A percentile compares a stretch with the other conserved stretches of the same genome.
Evolutionary conservation across 2,329 filamentous ascomycete genomes (phyloP).

Genomic region (Colletotrichum euphorbiae): DNA sequence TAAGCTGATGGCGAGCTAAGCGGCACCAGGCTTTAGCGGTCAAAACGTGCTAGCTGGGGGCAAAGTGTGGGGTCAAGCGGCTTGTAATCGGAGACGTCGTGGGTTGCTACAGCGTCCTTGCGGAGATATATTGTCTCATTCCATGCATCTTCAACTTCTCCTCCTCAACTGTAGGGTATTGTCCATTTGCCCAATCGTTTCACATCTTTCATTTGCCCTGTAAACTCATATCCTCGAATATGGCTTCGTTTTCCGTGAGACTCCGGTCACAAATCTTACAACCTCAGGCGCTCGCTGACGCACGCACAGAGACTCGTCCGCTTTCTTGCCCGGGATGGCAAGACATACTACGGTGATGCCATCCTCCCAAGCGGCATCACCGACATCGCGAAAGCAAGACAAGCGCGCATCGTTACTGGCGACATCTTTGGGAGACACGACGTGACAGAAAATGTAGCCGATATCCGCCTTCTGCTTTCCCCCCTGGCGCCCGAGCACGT

Average conservation of each 20-base stretch:
- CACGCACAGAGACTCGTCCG: constrained; percentile 73
- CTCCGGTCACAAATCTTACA: background rate
- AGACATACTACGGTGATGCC: constrained; percentile 79
- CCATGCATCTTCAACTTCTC: background rate
- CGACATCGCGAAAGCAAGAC: constrained; percentile 70
- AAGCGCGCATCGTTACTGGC: constrained; percentile 72
- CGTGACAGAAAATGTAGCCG: constrained; percentile 71
- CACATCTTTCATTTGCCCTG: background rate
- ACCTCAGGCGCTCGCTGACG: constrained; percentile 18
- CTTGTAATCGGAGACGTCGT: constrained; percentile 13
- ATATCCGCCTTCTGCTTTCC: constrained; percentile 68
- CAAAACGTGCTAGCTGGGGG: background rate
- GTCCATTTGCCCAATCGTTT: background rate
- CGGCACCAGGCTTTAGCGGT: constrained; percentile 6
- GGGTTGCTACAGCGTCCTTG: background rate
- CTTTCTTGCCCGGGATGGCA: constrained; percentile 78
- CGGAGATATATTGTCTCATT: constrained; percentile 12
- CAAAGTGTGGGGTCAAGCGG: constrained; percentile 23
- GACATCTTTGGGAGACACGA: constrained; percentile 74
- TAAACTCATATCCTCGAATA: background rate
- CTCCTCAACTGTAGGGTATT: background rate
- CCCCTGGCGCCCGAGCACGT: constrained; percentile 73
- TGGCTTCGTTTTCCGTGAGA: constrained; percentile 57
- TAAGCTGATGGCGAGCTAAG: background rate
- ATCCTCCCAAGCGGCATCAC: constrained; percentile 71